Evolutionary conservation across 78 protist genomes (phyloP).

Genomic region (Dictyostelium capitatum): DNA sequence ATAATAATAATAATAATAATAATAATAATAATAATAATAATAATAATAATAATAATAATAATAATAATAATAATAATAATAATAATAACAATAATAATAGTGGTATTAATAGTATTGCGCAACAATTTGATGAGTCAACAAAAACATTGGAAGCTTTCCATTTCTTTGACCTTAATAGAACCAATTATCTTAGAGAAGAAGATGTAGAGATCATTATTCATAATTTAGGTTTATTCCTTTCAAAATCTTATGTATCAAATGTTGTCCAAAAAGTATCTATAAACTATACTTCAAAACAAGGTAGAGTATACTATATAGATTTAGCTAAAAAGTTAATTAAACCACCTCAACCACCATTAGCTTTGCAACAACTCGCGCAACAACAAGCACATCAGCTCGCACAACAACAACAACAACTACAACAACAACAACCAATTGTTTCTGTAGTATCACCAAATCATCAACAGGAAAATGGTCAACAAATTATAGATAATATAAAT

Average conservation of each 20-base stretch:
- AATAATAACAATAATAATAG: not conserved
- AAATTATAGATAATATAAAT: too few relatives aligned
- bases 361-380: not conserved
- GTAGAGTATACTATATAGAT: slow-evolving; percentile 46
- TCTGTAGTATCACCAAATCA: not conserved
- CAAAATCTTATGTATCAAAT: slow-evolving; percentile 34
- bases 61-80: not conserved
- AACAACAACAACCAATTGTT: not conserved
- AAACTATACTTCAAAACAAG: slow-evolving; percentile 55
- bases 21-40: slow-evolving; percentile 11
- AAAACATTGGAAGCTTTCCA: slow-evolving; percentile 26
- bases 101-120: not conserved
- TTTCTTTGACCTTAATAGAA: slow-evolving; percentile 34
- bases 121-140: not conserved
- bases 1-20: not conserved
- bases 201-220: slow-evolving; percentile 64
- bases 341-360: not conserved
- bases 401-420: not conserved
- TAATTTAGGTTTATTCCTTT: slow-evolving; percentile 48
- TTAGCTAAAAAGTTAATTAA: not conserved
- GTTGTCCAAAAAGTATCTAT: slow-evolving; percentile 46
- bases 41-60: not conserved
- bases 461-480: not conserved
- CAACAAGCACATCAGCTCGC: not conserved
- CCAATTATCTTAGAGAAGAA: slow-evolving; percentile 32